Evolutionary conservation across 208 protist species (phyloP), one percentile per base, ranked within the genome.

Genomic region (Phytomonas francai): DNA sequence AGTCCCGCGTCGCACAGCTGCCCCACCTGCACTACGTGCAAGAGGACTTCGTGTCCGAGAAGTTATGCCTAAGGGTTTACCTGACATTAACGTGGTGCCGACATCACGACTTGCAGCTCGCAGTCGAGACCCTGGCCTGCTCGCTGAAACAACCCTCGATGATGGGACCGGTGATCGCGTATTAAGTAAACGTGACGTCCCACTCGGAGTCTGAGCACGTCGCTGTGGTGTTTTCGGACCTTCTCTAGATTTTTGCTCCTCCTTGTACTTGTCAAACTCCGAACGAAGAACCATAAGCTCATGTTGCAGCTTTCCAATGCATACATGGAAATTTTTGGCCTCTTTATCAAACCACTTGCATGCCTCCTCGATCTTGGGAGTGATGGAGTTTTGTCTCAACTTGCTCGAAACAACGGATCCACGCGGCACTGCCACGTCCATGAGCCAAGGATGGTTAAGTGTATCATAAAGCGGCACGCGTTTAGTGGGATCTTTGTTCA

Each of bases 401-500:
- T 76, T 79, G 56, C 76, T 69, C 58, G 84, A 83, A 57, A 89
- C 85, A 19, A 95, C 82, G 39, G 89, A 95, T 45, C 79, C 75
- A 65, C 89, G 82, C 14, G 78, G 80, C 57, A 78, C 73, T 2
- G 90, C 77, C 3, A 95, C 87, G 58, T 87, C 78, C 25, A 83
- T 77, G 31, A 97, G 86, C 95, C 96, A 98, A 29, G 83, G 89
- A 65, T 95, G 84, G 60, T 77, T 77, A 51, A 95, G 82, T 30
- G 95, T 87, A 36, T 95, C 77, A 57, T 87, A 86, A 19, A 98
- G 68, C 0, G 93, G 84, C 25, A 91, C 80, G 19, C 96, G 85
- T 79, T 95, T 93, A 56, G 73, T 79, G 16, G 94, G 96, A 68
- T 97, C 87, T 56, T 94, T 92, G 69, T 95, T 92, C 12, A 98